Evolutionary conservation across 176 grass and related monocot genomes (phyloP).

Genomic region (Rhynchospora breviuscula): DNA sequence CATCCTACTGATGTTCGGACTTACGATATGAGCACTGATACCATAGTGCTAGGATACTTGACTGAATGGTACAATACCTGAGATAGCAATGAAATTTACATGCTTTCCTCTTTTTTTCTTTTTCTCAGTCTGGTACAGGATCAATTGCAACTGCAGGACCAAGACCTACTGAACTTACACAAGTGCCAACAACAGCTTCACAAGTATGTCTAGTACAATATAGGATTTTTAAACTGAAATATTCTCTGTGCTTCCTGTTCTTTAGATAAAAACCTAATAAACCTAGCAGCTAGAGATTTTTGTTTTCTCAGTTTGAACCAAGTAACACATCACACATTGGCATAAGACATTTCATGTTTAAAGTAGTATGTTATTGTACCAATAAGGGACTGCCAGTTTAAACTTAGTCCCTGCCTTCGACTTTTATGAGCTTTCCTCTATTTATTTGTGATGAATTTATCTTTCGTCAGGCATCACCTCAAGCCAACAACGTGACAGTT

Average conservation of each 20-base stretch:
- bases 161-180: slow-evolving; percentile 20
- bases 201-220: slow-evolving; percentile 2
- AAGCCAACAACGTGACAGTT: slow-evolving; percentile 53
- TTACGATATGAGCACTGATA: background rate
- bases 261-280: background rate
- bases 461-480: slow-evolving; percentile 31
- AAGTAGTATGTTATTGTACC: slow-evolving; percentile 25
- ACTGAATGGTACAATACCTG: background rate
- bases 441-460: background rate
- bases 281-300: background rate
- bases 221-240: slow-evolving; percentile 5
- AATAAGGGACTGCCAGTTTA: background rate
- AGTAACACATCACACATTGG: slow-evolving; percentile 36
- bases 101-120: background rate
- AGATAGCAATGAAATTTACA: background rate
- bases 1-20: background rate
- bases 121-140: background rate
- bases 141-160: background rate
- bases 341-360: slow-evolving; percentile 33
- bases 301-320: background rate
- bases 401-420: slow-evolving; percentile 9
- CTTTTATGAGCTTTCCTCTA: background rate
- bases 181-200: slow-evolving; percentile 8
- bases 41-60: background rate
- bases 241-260: background rate